Base-by-base conservation (phyloP, 352 stramenopile genomes). In the Phytophthora constricta region DNA sequence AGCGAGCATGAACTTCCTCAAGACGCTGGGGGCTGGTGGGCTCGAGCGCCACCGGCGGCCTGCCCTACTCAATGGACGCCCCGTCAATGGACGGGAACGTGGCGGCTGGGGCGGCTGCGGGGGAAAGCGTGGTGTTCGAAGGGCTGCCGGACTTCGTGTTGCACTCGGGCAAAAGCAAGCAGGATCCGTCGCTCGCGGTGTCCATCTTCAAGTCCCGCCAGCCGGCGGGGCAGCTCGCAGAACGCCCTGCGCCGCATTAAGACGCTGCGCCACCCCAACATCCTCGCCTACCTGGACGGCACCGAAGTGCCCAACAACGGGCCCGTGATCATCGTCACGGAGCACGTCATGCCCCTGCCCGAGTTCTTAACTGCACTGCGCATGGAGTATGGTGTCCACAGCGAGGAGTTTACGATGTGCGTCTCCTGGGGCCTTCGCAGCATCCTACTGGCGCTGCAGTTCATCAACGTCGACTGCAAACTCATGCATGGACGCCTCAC, bases 381-480 rank as follows among this genome's bases (percentile, higher is more conserved):
- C 19, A 74, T 76, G 64, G 64, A 94, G 58, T 86, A 93, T 65
- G 74, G 81, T 60, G 61, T 42, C 28, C 51, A 65, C 28, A 89
- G 80, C 50, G 82, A 92, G 45, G 86, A 92, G 56, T 91, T 93
- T 70, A 61, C 81, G 13, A 91, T 96, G 73, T 93, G 92, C 37
- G 74, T 99, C 2, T 85, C 92, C 4, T 99, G 96, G 96, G 96
- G 96, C 0, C 68, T 98, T 37, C 87, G 97, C 56, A 97, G 86
- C 62, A 70, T 98, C n/a, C 74, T 99, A 19, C 77, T 95, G 41
- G 95, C 90, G 23, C 78, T 99, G 17, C 84, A 93, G 49, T 99
- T 99, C 70, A 80, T 99, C 34, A 98, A 97, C 53, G 80, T 87
- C 19, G 94, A 98, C 72, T 98, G 95, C 73, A 98, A 98, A 73